Percentiles rank a stretch among this genome's conserved stretches.
Conservation (phyloP, 2,329 filamentous ascomycete genomes). For the Sclerotinia subarctica region DNA sequence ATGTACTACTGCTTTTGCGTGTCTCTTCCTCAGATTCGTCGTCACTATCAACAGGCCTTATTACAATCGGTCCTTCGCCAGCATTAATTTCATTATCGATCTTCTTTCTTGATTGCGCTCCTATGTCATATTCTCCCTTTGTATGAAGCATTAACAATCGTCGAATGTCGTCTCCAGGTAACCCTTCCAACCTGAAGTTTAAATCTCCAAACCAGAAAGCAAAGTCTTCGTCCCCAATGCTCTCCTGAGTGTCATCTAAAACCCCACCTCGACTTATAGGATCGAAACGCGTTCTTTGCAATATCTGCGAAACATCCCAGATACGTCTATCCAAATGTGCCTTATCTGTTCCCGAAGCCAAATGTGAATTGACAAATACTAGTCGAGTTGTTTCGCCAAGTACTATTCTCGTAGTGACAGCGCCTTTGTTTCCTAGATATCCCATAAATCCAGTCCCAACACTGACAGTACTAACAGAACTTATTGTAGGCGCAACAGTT, state of each 20-base stretch:
- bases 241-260: conserved; percentile 61
- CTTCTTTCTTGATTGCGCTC: conserved; percentile 39
- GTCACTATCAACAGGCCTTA: conserved; percentile 43
- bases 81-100: conserved; percentile 42
- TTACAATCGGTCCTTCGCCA: conserved; percentile 51
- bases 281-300: conserved; percentile 72
- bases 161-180: conserved; percentile 87
- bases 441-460: conserved; percentile 89
- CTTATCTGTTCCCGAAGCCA: conserved; percentile 82
- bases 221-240: conserved; percentile 87
- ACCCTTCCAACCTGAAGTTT: conserved; percentile 85
- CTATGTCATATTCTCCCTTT: conserved; percentile 68
- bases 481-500: conserved; percentile 68
- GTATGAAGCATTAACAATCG: conserved; percentile 80
- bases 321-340: conserved; percentile 76
- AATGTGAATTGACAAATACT: conserved; percentile 87
- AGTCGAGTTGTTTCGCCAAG: conserved; percentile 86
- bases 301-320: conserved; percentile 80
- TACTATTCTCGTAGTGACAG: conserved; percentile 75
- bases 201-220: conserved; percentile 95
- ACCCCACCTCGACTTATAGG: conserved; percentile 66
- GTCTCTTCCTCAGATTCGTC: conserved; percentile 43
- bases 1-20: conserved; percentile 28
- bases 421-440: conserved; percentile 96
- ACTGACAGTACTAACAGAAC: conserved; percentile 74